Base-by-base conservation (phyloP, 2,329 filamentous ascomycete genomes). In the Phaeoacremonium minimum region DNA sequence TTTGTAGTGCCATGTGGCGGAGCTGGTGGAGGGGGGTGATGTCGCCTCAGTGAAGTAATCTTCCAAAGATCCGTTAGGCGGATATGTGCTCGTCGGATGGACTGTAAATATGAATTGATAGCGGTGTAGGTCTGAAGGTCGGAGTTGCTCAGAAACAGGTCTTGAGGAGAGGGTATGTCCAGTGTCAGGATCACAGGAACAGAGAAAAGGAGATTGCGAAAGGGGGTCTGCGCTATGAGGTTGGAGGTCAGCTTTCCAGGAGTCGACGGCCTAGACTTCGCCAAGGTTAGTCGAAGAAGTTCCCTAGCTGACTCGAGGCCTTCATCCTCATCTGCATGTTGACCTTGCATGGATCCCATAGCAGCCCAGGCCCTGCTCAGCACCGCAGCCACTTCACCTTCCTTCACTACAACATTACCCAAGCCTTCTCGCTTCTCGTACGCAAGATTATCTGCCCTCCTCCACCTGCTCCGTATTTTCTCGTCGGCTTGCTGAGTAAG, bases 31-130 rank as follows among this genome's bases (percentile, higher is more conserved):
- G 84, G 73, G 7, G 87, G 87, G 55, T 91, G 79, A 46, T 86
- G 83, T 46, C 86, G 77, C 32, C 91, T 77, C 33, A 95, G 75
- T 2, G 80, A 77, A 5, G 83, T 87, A 43, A 86, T 82, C 55
- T 88, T 90, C 90, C 93, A 97, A 2, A 97, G 66, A 47, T 87
- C 80, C 1, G 87, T 85, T 2, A 97, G 71, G 26, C 86, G 83
- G 13, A 95, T 77, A 55, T 96, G 89, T 4, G 89, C 87, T 40
- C 90, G 80, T 35, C 88, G 83, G 44, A 97, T 81, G 1, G 87
- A 85, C 8, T 96, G 67, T 0, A 98, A 75, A 49, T 96, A 97
- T 2, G 87, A 77, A 56, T 94, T 89, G 43, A 96, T 83, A n/a
- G 74, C 73, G 0, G 88, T 85, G 59, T 97, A 98, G 1, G 78